Conservation (phyloP, 768 basidiomycete species). For the Suillus placidus region DNA sequence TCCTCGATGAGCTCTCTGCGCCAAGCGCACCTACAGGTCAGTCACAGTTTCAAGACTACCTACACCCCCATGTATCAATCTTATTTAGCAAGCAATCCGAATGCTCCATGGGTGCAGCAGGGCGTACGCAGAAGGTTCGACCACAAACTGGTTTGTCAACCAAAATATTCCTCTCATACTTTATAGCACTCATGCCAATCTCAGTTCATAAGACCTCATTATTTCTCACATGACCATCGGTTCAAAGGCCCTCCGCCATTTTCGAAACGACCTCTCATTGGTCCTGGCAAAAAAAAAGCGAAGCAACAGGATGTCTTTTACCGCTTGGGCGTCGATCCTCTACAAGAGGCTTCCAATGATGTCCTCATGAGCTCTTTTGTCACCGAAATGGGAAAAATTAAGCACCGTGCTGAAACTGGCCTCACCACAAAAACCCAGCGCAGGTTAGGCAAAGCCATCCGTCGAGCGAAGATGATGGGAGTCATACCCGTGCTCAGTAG, state of each 20-base stretch:
- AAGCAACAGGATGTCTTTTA: constrained; percentile 67
- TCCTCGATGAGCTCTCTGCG: constrained; percentile 22
- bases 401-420: constrained; percentile 63
- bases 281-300: constrained; percentile 58
- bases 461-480: constrained; percentile 91
- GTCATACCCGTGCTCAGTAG: constrained; percentile 59
- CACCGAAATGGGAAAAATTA: constrained; percentile 81
- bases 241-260: constrained; percentile 24
- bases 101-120: constrained; percentile 23
- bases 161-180: background rate
- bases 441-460: constrained; percentile 79
- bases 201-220: constrained; percentile 52
- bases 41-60: background rate
- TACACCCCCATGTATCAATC: too few relatives aligned
- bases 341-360: constrained; percentile 67
- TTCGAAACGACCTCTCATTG: constrained; percentile 46
- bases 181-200: background rate
- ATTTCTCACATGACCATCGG: constrained; percentile 45
- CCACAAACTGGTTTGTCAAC: constrained; percentile 23
- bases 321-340: constrained; percentile 72
- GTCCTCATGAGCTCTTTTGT: constrained; percentile 58
- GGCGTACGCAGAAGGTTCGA: constrained; percentile 33
- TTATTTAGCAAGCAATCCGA: constrained; percentile 13
- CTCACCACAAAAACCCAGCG: constrained; percentile 83
- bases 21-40: constrained; percentile 14